Conservation (phyloP, 192 early-diverging fungal genomes). For the Pilaira anomala region DNA sequence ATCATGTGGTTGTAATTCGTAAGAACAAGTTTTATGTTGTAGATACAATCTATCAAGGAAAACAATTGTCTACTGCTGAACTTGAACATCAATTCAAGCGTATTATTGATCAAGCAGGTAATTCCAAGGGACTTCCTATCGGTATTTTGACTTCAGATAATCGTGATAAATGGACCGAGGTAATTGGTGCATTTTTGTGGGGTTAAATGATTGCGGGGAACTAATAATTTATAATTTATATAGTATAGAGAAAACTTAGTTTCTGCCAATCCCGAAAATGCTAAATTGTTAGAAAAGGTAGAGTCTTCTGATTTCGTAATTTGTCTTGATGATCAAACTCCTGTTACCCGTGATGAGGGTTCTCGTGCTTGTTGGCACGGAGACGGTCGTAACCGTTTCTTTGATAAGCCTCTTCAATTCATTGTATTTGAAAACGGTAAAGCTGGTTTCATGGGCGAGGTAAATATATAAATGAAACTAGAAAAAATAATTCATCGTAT, state of each 20-base stretch:
- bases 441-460: constrained; percentile 89
- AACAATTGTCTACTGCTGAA: constrained; percentile 79
- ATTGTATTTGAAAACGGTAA: constrained; percentile 92
- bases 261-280: constrained; percentile 65
- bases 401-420: constrained; percentile 91
- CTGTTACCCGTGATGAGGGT: constrained; percentile 85
- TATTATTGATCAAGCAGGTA: constrained; percentile 66
- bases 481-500: not conserved
- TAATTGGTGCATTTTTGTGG: not conserved
- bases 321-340: constrained; percentile 83
- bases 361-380: constrained; percentile 92
- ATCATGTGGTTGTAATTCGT: constrained; percentile 82
- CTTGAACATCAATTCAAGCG: constrained; percentile 71
- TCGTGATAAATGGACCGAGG: constrained; percentile 85
- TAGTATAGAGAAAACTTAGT: constrained; percentile 62
- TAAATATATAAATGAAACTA: constrained; percentile 6
- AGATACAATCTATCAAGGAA: constrained; percentile 69
- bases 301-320: constrained; percentile 84
- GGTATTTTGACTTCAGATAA: constrained; percentile 88
- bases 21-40: constrained; percentile 88
- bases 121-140: constrained; percentile 63
- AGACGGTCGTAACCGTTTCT: constrained; percentile 94
- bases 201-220: not conserved
- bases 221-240: not conserved
- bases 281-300: constrained; percentile 68